These are phyloP conservation scores for Alternaria brassicicola DNA, from an alignment of 2,329 filamentous ascomycete genomes.

Conservation along the genomic window DNA sequence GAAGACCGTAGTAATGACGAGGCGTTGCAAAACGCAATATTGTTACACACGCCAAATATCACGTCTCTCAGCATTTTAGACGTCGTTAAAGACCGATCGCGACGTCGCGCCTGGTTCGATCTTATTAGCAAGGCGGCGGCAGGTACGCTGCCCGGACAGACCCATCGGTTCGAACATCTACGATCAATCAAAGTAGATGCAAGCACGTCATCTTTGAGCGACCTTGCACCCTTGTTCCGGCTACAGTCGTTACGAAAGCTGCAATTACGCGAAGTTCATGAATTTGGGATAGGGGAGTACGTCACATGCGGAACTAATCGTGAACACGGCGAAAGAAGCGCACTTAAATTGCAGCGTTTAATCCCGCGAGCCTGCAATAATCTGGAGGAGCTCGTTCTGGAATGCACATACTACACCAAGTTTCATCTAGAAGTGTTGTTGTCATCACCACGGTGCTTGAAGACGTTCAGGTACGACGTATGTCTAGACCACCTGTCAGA, in stretches of 20 bases:
- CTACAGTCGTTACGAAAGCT: conserved; percentile 29
- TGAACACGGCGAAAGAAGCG: neutral
- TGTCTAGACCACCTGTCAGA: conserved; percentile 4
- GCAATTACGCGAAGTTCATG: conserved; percentile 15
- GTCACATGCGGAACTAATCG: neutral
- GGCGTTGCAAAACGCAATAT: conserved; percentile 27
- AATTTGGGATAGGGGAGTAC: neutral
- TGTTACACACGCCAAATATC: conserved; percentile 36
- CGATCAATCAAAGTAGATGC: conserved; percentile 23
- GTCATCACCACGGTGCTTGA: conserved; percentile 21
- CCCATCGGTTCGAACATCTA: conserved; percentile 30
- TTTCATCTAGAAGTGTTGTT: conserved; percentile 23
- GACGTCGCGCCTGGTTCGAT: conserved; percentile 27
- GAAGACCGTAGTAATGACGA: conserved; percentile 17
- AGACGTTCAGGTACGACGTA: conserved; percentile 20
- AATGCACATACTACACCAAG: conserved; percentile 16
- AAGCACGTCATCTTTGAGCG: conserved; percentile 9
- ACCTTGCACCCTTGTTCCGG: conserved; percentile 31
- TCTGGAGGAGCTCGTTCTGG: conserved; percentile 23
- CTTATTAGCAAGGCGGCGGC: conserved; percentile 24
- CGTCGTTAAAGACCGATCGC: neutral
- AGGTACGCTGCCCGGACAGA: conserved; percentile 13
- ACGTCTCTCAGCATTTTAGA: conserved; percentile 1
- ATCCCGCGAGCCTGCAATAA: conserved; percentile 24
- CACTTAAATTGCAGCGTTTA: conserved; percentile 16